Base-by-base conservation (phyloP, 1,284 basidiomycete species). In the Puccinia polysora region DNA sequence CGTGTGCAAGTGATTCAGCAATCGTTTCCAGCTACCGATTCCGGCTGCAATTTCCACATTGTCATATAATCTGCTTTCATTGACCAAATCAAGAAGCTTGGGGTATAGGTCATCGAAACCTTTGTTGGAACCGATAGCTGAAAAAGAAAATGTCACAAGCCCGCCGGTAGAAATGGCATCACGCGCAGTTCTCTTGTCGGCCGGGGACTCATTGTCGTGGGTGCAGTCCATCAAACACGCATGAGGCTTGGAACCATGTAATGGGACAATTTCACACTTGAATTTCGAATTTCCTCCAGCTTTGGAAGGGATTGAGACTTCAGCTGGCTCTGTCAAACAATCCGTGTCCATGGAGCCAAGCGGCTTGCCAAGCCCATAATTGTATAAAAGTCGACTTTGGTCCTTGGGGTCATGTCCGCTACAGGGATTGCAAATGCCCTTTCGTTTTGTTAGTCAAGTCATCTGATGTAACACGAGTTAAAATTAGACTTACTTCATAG, bases 61-160 rank as follows among this genome's bases (percentile, higher is more conserved):
- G 75, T 90, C 88, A 78, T 97, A 97, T 76, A 81, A 80, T 74
- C 91, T 83, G 77, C 85, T 88, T 80, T 97, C 93, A 14, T 82
- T 83, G 15, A 97, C 94, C 40, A 97, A 83, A 79, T 95, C 86
- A 49, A 97, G 81, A 20, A 94, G 81, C 79, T 91, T 91, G 4
- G 93, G 92, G 79, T 96, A 96, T n/a, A 97, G 81, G 77, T 97
- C 93, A 78, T 97, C 93, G 77, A 94, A 95, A 38, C 93, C 93
- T 80, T 96, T 95, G 76, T 91, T 91, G 5, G 90, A 93, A 1
- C 92, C 93, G 58, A 90, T 85, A 4, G 89, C 93, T 18, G 86
- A 89, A 78, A 86, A 86, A 56, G 88, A 88, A 81, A 96, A 96
- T 0, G 91, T 86, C 18, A 89, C 88, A 15, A 97, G 83, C 8